A percentile compares a stretch with the other conserved stretches of the same genome.
Conservation (phyloP, 192 early-diverging fungal species). For the Backusella macrospora region DNA sequence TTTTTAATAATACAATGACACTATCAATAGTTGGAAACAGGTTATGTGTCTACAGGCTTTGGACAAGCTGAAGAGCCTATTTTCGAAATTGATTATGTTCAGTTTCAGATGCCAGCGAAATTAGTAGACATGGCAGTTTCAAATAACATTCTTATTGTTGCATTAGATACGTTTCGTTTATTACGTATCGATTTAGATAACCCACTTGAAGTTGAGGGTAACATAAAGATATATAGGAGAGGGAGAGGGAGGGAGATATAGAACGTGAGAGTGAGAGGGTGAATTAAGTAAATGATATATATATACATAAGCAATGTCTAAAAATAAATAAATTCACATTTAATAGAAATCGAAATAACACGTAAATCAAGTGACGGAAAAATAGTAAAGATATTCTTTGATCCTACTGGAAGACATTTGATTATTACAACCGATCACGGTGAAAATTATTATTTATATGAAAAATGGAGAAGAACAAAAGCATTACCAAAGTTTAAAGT, state of each 20-base stretch:
- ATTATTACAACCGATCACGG: constrained; percentile 87
- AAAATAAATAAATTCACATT: too few relatives aligned
- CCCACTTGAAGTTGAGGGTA: constrained; percentile 77
- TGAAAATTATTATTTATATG: constrained; percentile 90
- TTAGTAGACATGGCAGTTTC: constrained; percentile 78
- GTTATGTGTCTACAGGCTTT: constrained; percentile 59
- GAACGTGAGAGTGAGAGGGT: too few relatives aligned
- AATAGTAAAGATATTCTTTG: constrained; percentile 79
- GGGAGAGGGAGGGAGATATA: too few relatives aligned
- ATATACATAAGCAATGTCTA: too few relatives aligned
- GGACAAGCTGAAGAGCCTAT: constrained; percentile 55
- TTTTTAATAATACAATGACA: constrained; percentile 2
- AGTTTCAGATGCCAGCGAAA: constrained; percentile 82
- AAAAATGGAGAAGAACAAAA: constrained; percentile 86
- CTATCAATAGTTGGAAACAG: constrained; percentile 16
- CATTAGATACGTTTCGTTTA: constrained; percentile 72
- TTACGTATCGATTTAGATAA: constrained; percentile 91
- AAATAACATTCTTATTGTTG: constrained; percentile 84
- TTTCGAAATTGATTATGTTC: constrained; percentile 87
- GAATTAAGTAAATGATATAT: too few relatives aligned
- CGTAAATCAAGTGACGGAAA: constrained; percentile 58
- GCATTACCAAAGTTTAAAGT: constrained; percentile 79
- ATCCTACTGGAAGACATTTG: constrained; percentile 88
- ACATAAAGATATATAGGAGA: not conserved
- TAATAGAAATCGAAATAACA: constrained; percentile 73